A percentile compares a stretch with the other conserved stretches of the same genome.
phyloP scores from a whole-genome alignment of 345 rosid genomes.

The Iberis pinnata region DNA sequence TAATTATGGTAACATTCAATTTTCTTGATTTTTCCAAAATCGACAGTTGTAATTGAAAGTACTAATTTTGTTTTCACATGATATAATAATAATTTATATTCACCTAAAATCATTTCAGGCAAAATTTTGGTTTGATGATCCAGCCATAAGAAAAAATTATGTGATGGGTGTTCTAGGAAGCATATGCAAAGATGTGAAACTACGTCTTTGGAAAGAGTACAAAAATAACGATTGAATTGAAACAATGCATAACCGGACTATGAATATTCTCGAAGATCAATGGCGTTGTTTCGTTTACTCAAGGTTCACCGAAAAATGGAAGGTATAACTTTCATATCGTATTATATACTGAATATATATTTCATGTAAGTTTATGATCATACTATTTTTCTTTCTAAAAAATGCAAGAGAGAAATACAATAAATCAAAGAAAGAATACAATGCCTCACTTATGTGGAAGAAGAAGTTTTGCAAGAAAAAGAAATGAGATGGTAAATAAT shows the following conservation, averaged over 20 bases:
- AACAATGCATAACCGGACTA: background rate
- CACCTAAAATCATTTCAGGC: background rate
- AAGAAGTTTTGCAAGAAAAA: background rate
- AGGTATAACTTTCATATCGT: background rate
- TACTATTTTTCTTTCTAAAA: background rate
- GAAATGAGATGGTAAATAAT: background rate
- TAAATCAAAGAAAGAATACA: background rate
- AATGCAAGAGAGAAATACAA: background rate
- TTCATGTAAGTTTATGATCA: too few species aligned
- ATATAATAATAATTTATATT: too few species aligned
- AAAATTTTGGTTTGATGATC: background rate
- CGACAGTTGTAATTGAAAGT: background rate
- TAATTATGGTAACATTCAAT: background rate
- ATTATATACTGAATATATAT: too few species aligned
- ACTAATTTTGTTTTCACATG: too few species aligned
- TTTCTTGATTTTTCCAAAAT: too few species aligned
- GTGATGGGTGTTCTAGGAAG: background rate
- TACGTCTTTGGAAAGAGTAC: background rate
- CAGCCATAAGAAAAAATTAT: background rate
- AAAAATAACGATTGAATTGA: background rate
- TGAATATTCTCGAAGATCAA: background rate
- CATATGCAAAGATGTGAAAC: conserved; percentile 8
- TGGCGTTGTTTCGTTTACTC: background rate
- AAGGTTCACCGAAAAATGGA: background rate
- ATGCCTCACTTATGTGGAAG: background rate